These are phyloP conservation scores for Sodiomyces alkalinus DNA, from an alignment of 2,329 filamentous ascomycete genomes.

Conservation along the genomic window DNA sequence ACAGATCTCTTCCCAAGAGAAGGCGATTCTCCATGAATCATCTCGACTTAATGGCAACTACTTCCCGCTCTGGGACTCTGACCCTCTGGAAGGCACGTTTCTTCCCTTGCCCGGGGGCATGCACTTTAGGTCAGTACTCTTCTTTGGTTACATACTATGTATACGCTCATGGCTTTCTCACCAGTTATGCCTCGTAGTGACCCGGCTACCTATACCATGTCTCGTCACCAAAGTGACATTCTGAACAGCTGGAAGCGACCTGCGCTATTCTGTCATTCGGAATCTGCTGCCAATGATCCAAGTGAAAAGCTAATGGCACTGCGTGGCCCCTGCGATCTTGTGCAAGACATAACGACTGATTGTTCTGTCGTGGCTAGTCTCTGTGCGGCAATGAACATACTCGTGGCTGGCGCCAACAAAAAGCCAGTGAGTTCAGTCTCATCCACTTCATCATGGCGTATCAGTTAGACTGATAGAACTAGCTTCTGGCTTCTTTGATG, in stretches of 20 bases:
- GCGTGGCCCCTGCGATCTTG: conserved; percentile 55
- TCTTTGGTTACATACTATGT: too few species aligned
- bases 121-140: conserved; percentile 46
- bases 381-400: conserved; percentile 62
- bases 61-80: conserved; percentile 71
- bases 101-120: conserved; percentile 27
- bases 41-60: conserved; percentile 70
- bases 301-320: conserved; percentile 39
- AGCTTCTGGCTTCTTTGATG: conserved; percentile 59
- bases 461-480: conserved; percentile 4
- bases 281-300: too few species aligned
- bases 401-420: conserved; percentile 55
- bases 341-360: conserved; percentile 90
- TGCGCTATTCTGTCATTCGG: too few species aligned
- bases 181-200: conserved; percentile 42
- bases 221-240: conserved; percentile 55
- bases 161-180: too few species aligned
- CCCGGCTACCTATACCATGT: conserved; percentile 52
- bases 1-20: conserved; percentile 51
- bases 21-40: conserved; percentile 60
- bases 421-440: conserved; percentile 46
- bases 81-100: conserved; percentile 49
- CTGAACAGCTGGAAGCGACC: conserved; percentile 78
- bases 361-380: conserved; percentile 95
- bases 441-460: too few species aligned